phyloP scores from a whole-genome alignment of 257 asterid species.

The Salvia miltiorrhiza region DNA sequence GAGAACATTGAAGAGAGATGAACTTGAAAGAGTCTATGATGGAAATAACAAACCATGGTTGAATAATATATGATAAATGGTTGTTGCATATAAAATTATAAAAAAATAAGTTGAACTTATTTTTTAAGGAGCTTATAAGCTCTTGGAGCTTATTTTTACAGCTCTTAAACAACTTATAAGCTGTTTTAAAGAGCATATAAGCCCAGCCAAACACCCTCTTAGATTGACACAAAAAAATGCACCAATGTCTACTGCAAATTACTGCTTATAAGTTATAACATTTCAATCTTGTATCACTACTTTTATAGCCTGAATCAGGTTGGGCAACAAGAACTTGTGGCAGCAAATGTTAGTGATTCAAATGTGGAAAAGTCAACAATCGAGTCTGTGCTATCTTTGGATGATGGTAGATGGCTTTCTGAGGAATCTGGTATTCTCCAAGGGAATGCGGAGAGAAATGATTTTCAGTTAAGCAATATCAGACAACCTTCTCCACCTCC shows the following conservation, averaged over 20 bases:
- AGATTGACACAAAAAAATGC: neutral
- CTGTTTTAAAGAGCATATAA: too few species aligned
- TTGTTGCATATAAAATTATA: too few species aligned
- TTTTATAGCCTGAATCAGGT: constrained; percentile 63
- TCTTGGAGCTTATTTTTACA: too few species aligned
- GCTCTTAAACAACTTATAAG: too few species aligned
- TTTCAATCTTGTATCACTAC: constrained; percentile 34
- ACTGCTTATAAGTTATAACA: constrained; percentile 25
- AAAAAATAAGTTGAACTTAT: too few species aligned
- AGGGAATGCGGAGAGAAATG: constrained; percentile 42
- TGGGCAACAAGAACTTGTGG: constrained; percentile 41
- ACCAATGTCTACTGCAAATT: neutral
- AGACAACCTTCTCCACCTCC: constrained; percentile 96
- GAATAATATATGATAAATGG: too few species aligned
- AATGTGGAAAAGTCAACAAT: constrained; percentile 49
- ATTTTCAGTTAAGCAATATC: constrained; percentile 50
- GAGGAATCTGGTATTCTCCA: constrained; percentile 45
- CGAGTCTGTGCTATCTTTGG: constrained; percentile 80
- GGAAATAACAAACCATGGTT: too few species aligned
- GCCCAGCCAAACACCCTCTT: too few species aligned
- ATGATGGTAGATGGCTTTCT: constrained; percentile 83
- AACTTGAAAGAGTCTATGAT: too few species aligned
- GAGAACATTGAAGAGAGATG: too few species aligned
- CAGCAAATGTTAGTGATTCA: constrained; percentile 30
- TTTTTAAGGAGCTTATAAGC: too few species aligned